Conservation (phyloP, 768 basidiomycete genomes). For the Mycena amicta region DNA sequence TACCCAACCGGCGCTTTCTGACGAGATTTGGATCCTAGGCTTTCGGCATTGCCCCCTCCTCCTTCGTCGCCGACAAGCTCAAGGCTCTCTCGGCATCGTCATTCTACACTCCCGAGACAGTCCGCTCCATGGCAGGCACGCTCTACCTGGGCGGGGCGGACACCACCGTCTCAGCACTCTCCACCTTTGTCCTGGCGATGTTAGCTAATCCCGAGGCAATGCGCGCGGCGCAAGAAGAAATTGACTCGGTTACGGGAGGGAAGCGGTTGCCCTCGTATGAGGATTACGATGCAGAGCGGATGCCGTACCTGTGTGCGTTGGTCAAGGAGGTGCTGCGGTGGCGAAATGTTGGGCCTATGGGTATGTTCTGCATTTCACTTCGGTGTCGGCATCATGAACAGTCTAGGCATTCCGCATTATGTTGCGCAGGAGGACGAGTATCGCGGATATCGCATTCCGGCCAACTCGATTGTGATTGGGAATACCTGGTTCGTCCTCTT, state of each 20-base stretch:
- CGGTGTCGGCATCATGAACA: too few relatives aligned
- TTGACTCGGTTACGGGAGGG: conserved; percentile 24
- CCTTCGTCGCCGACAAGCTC: not conserved
- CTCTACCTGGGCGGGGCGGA: conserved; percentile 6
- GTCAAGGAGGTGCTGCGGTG: conserved; percentile 1
- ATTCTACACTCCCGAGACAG: not conserved
- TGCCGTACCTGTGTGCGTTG: conserved; percentile 18
- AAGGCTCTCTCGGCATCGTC: not conserved
- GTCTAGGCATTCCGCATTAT: not conserved
- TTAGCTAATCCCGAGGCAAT: conserved; percentile 15
- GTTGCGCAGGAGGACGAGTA: not conserved
- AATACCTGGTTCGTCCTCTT: not conserved
- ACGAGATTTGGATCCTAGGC: too few relatives aligned
- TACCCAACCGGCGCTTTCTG: too few relatives aligned
- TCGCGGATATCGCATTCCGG: conserved; percentile 1
- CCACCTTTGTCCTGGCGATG: conserved; percentile 23
- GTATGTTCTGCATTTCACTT: too few relatives aligned
- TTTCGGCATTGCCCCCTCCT: not conserved
- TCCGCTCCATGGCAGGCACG: conserved; percentile 1
- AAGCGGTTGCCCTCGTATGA: conserved; percentile 22
- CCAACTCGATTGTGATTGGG: not conserved
- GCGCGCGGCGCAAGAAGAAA: conserved; percentile 24
- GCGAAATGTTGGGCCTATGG: not conserved
- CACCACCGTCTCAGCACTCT: not conserved
- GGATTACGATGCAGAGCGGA: conserved; percentile 11